Percentiles rank a stretch among this genome's conserved stretches.
Conservation (phyloP, 768 basidiomycete genomes). For the Collybia nuda region DNA sequence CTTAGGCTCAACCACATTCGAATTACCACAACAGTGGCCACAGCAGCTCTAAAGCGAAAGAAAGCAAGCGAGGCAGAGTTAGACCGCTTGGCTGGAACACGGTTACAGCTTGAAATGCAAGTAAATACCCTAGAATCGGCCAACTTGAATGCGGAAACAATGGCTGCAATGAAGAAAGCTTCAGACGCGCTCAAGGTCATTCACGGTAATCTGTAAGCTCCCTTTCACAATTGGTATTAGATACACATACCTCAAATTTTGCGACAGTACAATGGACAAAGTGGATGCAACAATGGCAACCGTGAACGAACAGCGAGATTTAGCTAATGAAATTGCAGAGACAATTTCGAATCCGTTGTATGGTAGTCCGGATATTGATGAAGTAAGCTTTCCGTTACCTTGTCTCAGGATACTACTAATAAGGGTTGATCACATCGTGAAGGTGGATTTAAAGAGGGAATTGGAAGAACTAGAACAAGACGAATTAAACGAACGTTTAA, state of each 20-base stretch:
- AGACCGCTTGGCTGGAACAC: slow-evolving; percentile 79
- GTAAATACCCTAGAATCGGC: slow-evolving; percentile 97
- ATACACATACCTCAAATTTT: neutral
- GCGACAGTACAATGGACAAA: slow-evolving; percentile 72
- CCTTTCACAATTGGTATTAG: neutral
- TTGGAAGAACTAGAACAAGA: slow-evolving; percentile 89
- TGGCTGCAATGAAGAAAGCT: slow-evolving; percentile 96
- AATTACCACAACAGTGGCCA: slow-evolving; percentile 61
- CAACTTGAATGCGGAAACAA: slow-evolving; percentile 96
- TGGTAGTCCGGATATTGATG: slow-evolving; percentile 58
- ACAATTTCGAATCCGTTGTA: slow-evolving; percentile 75
- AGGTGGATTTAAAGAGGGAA: slow-evolving; percentile 81
- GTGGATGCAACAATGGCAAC: slow-evolving; percentile 88
- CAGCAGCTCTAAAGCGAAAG: slow-evolving; percentile 89
- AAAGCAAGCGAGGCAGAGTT: slow-evolving; percentile 86
- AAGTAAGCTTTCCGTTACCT: slow-evolving; percentile 50
- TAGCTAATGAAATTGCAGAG: slow-evolving; percentile 91
- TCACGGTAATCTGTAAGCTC: slow-evolving; percentile 83
- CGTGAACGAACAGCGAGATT: slow-evolving; percentile 87
- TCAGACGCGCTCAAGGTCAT: slow-evolving; percentile 87
- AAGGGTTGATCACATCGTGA: slow-evolving; percentile 10
- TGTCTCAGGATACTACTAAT: neutral
- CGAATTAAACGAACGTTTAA: slow-evolving; percentile 79
- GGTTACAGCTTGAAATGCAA: slow-evolving; percentile 93
- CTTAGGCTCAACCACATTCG: slow-evolving; percentile 7